Base-by-base conservation (phyloP, 1,284 basidiomycete genomes). In the Vanrija pseudolonga region DNA sequence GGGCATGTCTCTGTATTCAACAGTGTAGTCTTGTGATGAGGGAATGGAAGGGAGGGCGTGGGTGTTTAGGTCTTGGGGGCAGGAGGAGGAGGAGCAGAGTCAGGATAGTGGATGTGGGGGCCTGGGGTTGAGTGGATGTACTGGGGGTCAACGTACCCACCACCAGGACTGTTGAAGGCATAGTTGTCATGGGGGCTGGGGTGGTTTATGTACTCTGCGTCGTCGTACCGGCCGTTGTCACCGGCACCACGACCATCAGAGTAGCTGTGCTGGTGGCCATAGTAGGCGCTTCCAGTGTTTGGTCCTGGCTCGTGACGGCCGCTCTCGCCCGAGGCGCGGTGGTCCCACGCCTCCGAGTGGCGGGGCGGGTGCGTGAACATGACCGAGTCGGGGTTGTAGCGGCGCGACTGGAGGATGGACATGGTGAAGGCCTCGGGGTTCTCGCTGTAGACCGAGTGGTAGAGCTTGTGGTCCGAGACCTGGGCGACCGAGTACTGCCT, bases 401-500 rank as follows among this genome's bases (percentile, higher is more conserved):
- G 65, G 77, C 81, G 60, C 78, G 82, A 66, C 44, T 85, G 78
- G 41, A 74, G 66, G 47, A 84, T 80, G 59, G 80, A 81, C 50
- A 82, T 80, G 17, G 85, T 79, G 66, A 87, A 85, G 47, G 78
- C 79, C 50, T 80, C 77, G 8, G 75, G 72, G 43, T 77, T 79
- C 51, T 74, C 69, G 19, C 73, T 76, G 73, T 85, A 85, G 55
- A 90, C 80, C 22, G 84, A 83, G 68, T 87, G 84, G 72, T 90
- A 93, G 64, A 87, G 85, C 60, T 83, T 83, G 72, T 91, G 89
- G 69, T 91, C 90, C 28, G 79, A 80, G 32, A 85, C 84, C 72
- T 94, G 90, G 19, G 83, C 82, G 17, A 80, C 77, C 11, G 85
- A 83, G 74, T 93, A 96, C 5, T 84, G 84, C 9, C 83, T 83